Evolutionary conservation across 352 stramenopile species (phyloP), one percentile per base, ranked within the genome.

Genomic region (Pythium scleroteichum): DNA sequence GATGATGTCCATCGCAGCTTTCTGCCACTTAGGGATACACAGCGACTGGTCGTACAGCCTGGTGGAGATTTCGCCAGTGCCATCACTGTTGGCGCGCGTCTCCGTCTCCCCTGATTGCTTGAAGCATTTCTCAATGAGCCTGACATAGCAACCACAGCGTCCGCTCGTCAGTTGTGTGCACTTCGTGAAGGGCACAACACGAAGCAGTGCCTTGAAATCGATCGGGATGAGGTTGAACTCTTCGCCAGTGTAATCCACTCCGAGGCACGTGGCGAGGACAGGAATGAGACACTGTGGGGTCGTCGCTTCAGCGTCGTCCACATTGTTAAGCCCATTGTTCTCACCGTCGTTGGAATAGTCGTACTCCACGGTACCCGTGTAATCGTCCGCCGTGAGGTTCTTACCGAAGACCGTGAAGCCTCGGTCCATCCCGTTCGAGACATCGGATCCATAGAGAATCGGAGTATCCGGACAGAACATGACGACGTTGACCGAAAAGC

Each of bases 391-490:
- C 14, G 79, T 87, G 22, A 86, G 74, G 46, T 88, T 88, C 51
- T 89, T 89, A 19, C 75, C 77, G 32, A 92, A 87, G 5, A 89
- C 73, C 7, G 75, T 79, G 38, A 89, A 88, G 14, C 66, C 66
- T 40, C 76, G 78, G 4, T 66, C 68, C 45, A 72, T 16, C 16
- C 71, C 76, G 40, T 79, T 80, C 47, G 54, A 65, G 17, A 90
- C 50, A 51, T 82, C 78, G 40, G 69, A 51, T 7, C 78, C 76
- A 39, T 94, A 92, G 53, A 94, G 59, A n/a, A 92, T 88, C 12
- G 82, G 69, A 12, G 82, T 77, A 27, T 91, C 80, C 7, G 85
- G 85, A 49, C 85, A 94, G 50, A 83, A 87, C 68, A 92, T 72
- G 17, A 88, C 74, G 56, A 94, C 49, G 51, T 94, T 92, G 29